A percentile compares a stretch with the other conserved stretches of the same genome.
Conservation (phyloP, 1,284 basidiomycete genomes). For the Pseudozyma sp. region DNA sequence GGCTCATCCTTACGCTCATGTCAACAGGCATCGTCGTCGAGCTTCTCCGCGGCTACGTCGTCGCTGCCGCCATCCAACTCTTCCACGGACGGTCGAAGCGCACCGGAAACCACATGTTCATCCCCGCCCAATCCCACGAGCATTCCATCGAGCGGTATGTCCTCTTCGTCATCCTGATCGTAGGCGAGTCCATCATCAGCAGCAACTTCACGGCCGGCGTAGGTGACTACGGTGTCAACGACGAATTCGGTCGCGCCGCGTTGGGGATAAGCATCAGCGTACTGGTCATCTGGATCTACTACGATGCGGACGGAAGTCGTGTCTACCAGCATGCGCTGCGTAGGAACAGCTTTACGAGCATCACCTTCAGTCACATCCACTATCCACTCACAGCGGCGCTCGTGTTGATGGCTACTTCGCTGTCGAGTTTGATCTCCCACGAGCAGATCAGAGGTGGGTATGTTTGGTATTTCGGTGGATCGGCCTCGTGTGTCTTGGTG, state of each 20-base stretch:
- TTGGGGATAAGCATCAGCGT: slow-evolving; percentile 61
- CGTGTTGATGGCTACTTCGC: slow-evolving; percentile 53
- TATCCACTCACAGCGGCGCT: slow-evolving; percentile 64
- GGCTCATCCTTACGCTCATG: slow-evolving; percentile 47
- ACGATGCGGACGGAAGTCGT: slow-evolving; percentile 58
- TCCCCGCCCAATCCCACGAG: slow-evolving; percentile 59
- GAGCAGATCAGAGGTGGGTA: slow-evolving; percentile 38
- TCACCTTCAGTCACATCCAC: slow-evolving; percentile 64
- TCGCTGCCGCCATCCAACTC: slow-evolving; percentile 45
- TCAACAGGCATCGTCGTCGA: slow-evolving; percentile 56
- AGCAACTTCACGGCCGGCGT: slow-evolving; percentile 39
- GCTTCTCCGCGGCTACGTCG: slow-evolving; percentile 46
- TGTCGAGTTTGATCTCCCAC: slow-evolving; percentile 46
- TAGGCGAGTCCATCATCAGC: slow-evolving; percentile 60
- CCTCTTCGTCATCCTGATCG: slow-evolving; percentile 62
- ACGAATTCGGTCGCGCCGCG: slow-evolving; percentile 55
- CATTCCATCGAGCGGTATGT: slow-evolving; percentile 60
- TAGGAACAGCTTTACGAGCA: slow-evolving; percentile 60
- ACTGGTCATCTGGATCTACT: slow-evolving; percentile 64
- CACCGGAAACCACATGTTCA: slow-evolving; percentile 50
- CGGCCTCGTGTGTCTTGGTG: slow-evolving; percentile 36
- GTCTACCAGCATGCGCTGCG: slow-evolving; percentile 67
- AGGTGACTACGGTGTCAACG: slow-evolving; percentile 38
- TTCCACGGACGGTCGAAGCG: slow-evolving; percentile 49
- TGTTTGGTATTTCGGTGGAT: slow-evolving; percentile 63